Evolutionary conservation across 2,329 filamentous ascomycete genomes (phyloP), one percentile per base, ranked within the genome.

Genomic region (Phialocephala subalpina): DNA sequence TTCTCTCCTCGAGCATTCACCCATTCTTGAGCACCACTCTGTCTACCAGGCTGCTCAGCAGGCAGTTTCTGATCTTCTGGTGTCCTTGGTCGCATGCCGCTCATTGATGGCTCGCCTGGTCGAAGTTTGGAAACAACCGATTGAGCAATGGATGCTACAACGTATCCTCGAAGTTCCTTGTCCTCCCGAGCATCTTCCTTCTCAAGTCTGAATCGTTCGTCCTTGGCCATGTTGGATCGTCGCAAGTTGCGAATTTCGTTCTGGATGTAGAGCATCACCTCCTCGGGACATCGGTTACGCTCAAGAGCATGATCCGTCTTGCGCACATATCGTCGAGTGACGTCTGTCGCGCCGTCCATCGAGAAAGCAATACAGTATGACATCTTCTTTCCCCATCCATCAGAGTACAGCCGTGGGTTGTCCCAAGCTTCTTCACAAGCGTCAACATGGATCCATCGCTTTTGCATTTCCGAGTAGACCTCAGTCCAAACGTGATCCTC

Each of bases 401-500:
- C 93, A 7, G 93, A 89, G 80, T 98, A 98, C 11, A 98, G 85
- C 55, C 92, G 87, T 59, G 96, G 96, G 75, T 95, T 94, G 77
- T 99, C 96, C 94, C 94, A 98, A 1, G 92, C 89, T 76, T 95
- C 95, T 78, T 98, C 96, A 75, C 95, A 97, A 38, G 91, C 90
- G 78, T 99, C 96, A 49, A 97, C 94, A 72, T 98, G 95, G n/a
- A 98, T 86, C 96, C 96, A 99, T 77, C 94, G 89, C 78, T 92
- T 90, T 76, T 95, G 91, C 80, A 97, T 94, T 69, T 96, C 92
- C 2, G 94, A 97, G 81, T 97, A 99, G 16, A 98, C 91, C 75
- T 98, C 96, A 0, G 94, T 97, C 96, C 96, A 99, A 29, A 97
- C 93, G 76, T 97, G 93, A 78, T 98, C 96, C 79, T 98, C 96